A percentile compares a stretch with the other conserved stretches of the same genome.
phyloP scores from a whole-genome alignment of 2,329 filamentous ascomycete species.

The Diaporthe vexans region DNA sequence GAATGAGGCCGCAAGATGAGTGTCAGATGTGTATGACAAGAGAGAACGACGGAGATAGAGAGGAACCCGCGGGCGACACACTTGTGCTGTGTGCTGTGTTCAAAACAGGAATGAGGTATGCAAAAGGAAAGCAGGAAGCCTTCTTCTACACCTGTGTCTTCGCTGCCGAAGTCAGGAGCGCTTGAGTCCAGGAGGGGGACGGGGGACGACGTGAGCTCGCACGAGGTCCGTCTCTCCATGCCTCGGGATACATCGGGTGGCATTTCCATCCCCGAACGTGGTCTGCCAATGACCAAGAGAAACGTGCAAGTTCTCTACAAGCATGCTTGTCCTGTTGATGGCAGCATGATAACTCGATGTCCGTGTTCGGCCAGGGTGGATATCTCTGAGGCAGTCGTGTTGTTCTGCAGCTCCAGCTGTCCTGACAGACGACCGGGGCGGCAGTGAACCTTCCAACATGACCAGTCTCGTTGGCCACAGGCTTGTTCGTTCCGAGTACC shows the following conservation, averaged over 20 bases:
- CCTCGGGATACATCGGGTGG: not conserved
- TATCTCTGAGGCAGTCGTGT: not conserved
- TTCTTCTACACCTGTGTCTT: not conserved
- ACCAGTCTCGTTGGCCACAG: not conserved
- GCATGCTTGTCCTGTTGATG: not conserved
- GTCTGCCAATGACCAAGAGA: too few species aligned
- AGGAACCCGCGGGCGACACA: not conserved
- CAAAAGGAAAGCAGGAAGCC: not conserved
- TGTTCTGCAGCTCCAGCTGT: not conserved
- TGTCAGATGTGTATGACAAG: not conserved
- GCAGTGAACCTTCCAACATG: not conserved
- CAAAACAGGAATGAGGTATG: not conserved
- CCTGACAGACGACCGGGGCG: not conserved
- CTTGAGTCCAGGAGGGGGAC: too few species aligned
- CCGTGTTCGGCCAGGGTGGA: constrained; percentile 23
- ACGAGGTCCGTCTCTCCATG: not conserved
- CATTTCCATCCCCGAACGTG: not conserved
- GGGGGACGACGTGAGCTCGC: not conserved
- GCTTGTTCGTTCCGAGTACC: not conserved
- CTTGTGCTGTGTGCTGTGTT: not conserved
- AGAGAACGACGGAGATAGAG: not conserved
- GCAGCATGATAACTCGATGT: not conserved
- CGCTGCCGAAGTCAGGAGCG: too few species aligned
- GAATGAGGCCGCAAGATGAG: not conserved
- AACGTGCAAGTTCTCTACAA: not conserved